Conservation (phyloP, 2,329 filamentous ascomycete species). For the Tolypocladium inflatum region DNA sequence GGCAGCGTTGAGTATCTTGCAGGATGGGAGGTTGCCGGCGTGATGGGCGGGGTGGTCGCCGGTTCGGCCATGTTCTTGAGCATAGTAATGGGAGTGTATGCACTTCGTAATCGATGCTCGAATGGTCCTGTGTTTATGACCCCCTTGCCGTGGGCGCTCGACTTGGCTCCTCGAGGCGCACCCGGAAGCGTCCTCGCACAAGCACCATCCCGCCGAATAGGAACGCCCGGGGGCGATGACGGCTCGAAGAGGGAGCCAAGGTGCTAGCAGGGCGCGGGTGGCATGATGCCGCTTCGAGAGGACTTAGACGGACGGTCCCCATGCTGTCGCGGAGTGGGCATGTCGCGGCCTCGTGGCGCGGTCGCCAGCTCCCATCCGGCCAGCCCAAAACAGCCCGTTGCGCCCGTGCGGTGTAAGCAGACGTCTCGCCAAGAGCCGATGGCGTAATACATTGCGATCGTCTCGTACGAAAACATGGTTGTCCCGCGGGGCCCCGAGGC, state of each 20-base stretch:
- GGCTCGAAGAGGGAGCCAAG: not conserved
- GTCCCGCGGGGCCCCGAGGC: not conserved
- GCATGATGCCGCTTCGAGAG: not conserved
- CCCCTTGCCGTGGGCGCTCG: no score
- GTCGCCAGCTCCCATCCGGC: not conserved
- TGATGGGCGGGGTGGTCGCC: not conserved
- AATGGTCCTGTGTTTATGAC: no score
- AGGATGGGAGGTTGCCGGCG: conserved; percentile 8
- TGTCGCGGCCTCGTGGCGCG: not conserved
- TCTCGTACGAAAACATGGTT: not conserved
- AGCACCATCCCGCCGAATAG: not conserved
- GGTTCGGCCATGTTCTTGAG: no score
- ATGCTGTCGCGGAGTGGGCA: not conserved
- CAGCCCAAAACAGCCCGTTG: not conserved
- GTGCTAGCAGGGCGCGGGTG: not conserved
- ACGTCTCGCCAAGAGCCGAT: not conserved
- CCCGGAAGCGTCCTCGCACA: no score
- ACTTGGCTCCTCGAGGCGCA: not conserved
- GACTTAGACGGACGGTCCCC: not conserved
- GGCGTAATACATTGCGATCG: not conserved
- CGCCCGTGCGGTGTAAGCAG: not conserved
- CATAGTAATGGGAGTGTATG: no score
- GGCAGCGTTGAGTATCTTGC: conserved; percentile 20
- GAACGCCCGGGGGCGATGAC: not conserved
- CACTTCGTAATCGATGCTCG: no score